Conservation (phyloP, 331 rosid genomes). For the Malus hybrid region DNA sequence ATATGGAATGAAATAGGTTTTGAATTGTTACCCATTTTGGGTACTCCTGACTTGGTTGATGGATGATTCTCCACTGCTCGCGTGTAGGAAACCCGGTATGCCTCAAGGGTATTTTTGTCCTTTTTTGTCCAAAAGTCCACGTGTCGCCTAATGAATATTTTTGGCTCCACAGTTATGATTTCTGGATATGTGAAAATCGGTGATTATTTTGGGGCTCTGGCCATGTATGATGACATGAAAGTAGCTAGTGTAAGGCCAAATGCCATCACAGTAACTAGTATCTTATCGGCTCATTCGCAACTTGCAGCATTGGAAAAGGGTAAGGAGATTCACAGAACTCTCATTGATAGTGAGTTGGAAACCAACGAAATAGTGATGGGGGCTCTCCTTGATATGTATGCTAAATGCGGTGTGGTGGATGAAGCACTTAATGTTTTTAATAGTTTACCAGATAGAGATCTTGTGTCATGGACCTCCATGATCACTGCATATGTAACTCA, state of each 20-base stretch:
- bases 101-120: no score
- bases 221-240: conserved; percentile 44
- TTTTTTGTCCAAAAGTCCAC: no score
- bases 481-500: conserved; percentile 69
- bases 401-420: conserved; percentile 72
- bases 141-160: no score
- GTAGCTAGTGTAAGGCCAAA: conserved; percentile 45
- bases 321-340: conserved; percentile 52
- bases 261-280: conserved; percentile 53
- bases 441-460: conserved; percentile 55
- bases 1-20: no score
- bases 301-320: conserved; percentile 67
- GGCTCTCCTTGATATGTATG: conserved; percentile 82
- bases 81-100: no score
- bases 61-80: no score
- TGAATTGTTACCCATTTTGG: no score
- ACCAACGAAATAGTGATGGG: conserved; percentile 51
- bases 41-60: no score
- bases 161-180: no score
- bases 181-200: conserved; percentile 59
- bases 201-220: conserved; percentile 46
- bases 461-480: conserved; percentile 79
- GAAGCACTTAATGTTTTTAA: conserved; percentile 53
- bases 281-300: conserved; percentile 69
- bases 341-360: conserved; percentile 37